These are phyloP conservation scores for Penicillium sp. DNA, from an alignment of 2,329 filamentous ascomycete species.

Conservation along the genomic window DNA sequence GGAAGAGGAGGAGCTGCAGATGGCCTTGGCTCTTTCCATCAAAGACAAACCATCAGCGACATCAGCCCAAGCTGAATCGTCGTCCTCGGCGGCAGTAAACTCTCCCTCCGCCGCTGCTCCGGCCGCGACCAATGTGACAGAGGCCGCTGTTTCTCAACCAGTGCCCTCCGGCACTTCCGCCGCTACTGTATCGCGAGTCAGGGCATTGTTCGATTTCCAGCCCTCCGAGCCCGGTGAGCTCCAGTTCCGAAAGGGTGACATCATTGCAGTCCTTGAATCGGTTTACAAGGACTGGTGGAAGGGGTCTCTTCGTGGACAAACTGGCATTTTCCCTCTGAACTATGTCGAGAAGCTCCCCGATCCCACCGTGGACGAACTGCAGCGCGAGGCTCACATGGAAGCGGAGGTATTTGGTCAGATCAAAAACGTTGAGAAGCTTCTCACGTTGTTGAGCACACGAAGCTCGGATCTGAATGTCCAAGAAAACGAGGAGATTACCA, in stretches of 20 bases:
- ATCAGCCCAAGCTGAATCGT: conserved; percentile 35
- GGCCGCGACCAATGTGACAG: conserved; percentile 30
- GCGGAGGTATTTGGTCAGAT: conserved; percentile 70
- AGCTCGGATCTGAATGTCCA: conserved; percentile 73
- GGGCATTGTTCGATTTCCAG: conserved; percentile 89
- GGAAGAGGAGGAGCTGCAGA: conserved; percentile 95
- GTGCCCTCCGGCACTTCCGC: conserved; percentile 82
- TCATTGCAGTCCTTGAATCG: conserved; percentile 94
- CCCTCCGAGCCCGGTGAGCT: conserved; percentile 91
- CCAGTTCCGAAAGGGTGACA: conserved; percentile 92
- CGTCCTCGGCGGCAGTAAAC: conserved; percentile 10
- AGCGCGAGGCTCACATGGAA: conserved; percentile 95
- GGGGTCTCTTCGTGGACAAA: conserved; percentile 86
- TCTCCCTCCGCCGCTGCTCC: conserved; percentile 22
- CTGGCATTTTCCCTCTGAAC: conserved; percentile 95
- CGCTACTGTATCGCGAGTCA: conserved; percentile 88
- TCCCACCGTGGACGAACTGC: conserved; percentile 87
- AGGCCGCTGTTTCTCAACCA: conserved; percentile 48
- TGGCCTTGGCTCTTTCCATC: conserved; percentile 86
- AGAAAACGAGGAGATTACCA: conserved; percentile 94
- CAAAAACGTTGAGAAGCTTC: conserved; percentile 70
- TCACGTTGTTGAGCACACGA: conserved; percentile 85
- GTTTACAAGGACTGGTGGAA: conserved; percentile 99
- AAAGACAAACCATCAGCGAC: conserved; percentile 62
- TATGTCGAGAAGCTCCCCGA: conserved; percentile 97